phyloP scores from a whole-genome alignment of 257 asterid genomes.

The Nicotiana benthamiana region DNA sequence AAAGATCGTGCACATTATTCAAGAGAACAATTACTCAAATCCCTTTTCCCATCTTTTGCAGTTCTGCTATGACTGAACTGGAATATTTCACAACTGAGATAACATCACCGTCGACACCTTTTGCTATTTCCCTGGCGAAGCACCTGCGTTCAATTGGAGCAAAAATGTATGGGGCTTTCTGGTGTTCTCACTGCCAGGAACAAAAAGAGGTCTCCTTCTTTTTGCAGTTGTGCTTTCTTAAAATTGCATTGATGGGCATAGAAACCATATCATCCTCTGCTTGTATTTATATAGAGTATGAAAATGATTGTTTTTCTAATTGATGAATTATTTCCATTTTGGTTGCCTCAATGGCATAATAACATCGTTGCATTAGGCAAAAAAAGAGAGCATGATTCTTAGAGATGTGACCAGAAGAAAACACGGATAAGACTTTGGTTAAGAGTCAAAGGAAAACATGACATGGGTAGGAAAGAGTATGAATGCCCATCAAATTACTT shows the following conservation, averaged over 20 bases:
- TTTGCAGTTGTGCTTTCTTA: constrained; percentile 1
- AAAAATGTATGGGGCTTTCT: constrained; percentile 83
- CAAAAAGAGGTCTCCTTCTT: constrained; percentile 63
- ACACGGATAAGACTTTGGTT: not conserved
- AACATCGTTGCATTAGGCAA: not conserved
- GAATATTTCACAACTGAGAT: constrained; percentile 56
- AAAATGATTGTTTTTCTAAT: not conserved
- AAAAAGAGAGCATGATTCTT: not conserved
- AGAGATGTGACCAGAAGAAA: too few relatives aligned
- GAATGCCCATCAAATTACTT: not conserved
- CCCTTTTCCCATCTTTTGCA: constrained; percentile 22
- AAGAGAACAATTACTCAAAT: not conserved
- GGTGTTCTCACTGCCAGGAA: constrained; percentile 88
- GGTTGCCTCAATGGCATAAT: not conserved
- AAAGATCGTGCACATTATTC: not conserved
- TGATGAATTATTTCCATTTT: not conserved
- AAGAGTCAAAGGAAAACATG: not conserved
- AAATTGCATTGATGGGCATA: constrained; percentile 2
- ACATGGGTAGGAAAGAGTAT: not conserved
- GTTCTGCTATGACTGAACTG: constrained; percentile 42
- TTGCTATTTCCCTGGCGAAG: constrained; percentile 75
- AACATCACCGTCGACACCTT: constrained; percentile 60
- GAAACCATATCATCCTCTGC: not conserved
- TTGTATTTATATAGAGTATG: not conserved
- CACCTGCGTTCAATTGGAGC: constrained; percentile 78